Percentiles rank a stretch among this genome's conserved stretches.
phyloP scores from a whole-genome alignment of 2,329 filamentous ascomycete genomes.

The Blastomyces silverae region DNA sequence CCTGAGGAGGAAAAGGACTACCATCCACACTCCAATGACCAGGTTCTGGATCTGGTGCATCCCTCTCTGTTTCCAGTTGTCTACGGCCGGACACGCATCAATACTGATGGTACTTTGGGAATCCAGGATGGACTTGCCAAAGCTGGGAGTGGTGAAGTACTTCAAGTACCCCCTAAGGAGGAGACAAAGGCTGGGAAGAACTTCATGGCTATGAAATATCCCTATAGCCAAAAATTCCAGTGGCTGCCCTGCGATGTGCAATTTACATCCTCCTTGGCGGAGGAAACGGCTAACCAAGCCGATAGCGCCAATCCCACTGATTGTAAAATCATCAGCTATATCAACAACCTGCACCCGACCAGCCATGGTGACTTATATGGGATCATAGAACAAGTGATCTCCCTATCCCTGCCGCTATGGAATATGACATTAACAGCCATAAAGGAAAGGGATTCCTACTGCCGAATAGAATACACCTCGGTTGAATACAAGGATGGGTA shows the following conservation, averaged over 20 bases:
- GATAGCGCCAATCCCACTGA: slow-evolving; percentile 14
- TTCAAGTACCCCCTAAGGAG: slow-evolving; percentile 16
- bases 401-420: slow-evolving; percentile 32
- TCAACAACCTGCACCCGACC: slow-evolving; percentile 39
- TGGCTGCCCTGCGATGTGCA: slow-evolving; percentile 40
- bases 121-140: slow-evolving; percentile 25
- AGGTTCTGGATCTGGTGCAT: slow-evolving; percentile 59
- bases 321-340: slow-evolving; percentile 34
- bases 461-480: no score
- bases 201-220: no score
- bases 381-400: slow-evolving; percentile 32
- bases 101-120: slow-evolving; percentile 22
- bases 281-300: background rate
- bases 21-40: slow-evolving; percentile 53
- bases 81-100: slow-evolving; percentile 27
- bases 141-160: slow-evolving; percentile 21
- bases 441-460: slow-evolving; percentile 7
- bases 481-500: no score
- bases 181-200: slow-evolving; percentile 13
- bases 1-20: slow-evolving; percentile 53
- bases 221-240: slow-evolving; percentile 34
- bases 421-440: slow-evolving; percentile 27
- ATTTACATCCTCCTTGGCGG: slow-evolving; percentile 17
- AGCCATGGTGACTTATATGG: slow-evolving; percentile 29
- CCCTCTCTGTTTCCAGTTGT: slow-evolving; percentile 47